These are phyloP conservation scores for Paramyrothecium sp. DNA, from an alignment of 2,329 filamentous ascomycete species.

Conservation along the genomic window DNA sequence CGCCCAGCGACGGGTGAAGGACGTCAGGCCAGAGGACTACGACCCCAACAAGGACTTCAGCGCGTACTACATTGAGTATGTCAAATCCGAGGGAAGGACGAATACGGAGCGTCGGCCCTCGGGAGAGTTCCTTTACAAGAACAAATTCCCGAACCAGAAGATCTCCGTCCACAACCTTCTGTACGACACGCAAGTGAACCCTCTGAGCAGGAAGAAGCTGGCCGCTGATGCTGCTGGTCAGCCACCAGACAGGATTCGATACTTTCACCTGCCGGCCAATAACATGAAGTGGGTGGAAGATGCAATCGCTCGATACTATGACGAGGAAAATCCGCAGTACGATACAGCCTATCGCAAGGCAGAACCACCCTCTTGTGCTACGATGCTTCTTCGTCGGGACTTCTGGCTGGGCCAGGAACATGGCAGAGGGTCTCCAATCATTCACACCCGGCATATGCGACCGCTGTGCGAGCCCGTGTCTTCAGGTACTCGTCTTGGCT, in stretches of 20 bases:
- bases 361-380: not conserved
- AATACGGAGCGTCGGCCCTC: not conserved
- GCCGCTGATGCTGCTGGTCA: not conserved
- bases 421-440: conserved; percentile 2
- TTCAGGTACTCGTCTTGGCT: not conserved
- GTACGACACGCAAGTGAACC: not conserved
- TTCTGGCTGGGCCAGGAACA: conserved; percentile 5
- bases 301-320: conserved; percentile 4
- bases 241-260: not conserved
- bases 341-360: not conserved
- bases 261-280: conserved; percentile 3
- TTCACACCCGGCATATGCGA: conserved; percentile 3
- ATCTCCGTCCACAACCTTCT: conserved; percentile 1
- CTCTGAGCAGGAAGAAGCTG: not conserved
- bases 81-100: not conserved
- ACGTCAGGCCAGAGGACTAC: conserved; percentile 1
- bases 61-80: conserved; percentile 1
- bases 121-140: not conserved
- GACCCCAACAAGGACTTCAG: conserved; percentile 4
- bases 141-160: conserved; percentile 4
- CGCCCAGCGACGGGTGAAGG: not conserved
- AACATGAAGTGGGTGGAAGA: conserved; percentile 4
- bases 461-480: conserved; percentile 3
- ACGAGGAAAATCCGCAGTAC: conserved; percentile 2
- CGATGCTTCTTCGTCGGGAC: conserved; percentile 1